Conservation (phyloP, 1,139 yeast genomes). For the Lodderomyces orthopsilosis region DNA sequence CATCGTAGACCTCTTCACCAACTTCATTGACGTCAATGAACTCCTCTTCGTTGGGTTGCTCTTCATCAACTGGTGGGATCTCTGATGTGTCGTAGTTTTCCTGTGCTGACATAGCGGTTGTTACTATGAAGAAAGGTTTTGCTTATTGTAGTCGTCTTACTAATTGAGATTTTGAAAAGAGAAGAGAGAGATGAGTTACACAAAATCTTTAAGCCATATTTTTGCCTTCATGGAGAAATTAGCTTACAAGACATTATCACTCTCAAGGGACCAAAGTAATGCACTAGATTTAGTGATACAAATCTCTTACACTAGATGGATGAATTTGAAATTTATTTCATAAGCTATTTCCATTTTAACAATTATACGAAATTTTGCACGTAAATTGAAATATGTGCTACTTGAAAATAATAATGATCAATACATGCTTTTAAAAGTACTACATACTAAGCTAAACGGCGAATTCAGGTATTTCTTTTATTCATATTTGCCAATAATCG, state of each 20-base stretch:
- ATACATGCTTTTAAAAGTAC: too few relatives aligned
- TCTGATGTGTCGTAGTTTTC: not conserved
- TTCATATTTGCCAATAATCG: too few relatives aligned
- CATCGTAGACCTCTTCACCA: slow-evolving; percentile 55
- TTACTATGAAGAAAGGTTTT: not conserved
- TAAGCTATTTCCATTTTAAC: too few relatives aligned
- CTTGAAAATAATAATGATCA: too few relatives aligned
- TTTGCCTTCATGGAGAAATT: not conserved
- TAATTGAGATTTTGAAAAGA: not conserved
- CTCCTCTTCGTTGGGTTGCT: slow-evolving; percentile 37
- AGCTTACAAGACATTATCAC: too few relatives aligned
- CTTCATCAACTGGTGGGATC: not conserved
- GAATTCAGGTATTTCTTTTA: too few relatives aligned
- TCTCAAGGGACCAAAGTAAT: not conserved
- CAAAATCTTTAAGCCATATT: not conserved
- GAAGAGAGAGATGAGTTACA: slow-evolving; percentile 1
- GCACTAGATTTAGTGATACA: too few relatives aligned
- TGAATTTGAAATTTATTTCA: too few relatives aligned
- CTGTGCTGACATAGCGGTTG: not conserved
- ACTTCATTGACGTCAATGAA: slow-evolving; percentile 51
- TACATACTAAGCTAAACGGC: too few relatives aligned
- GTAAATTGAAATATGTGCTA: too few relatives aligned
- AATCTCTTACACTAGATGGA: too few relatives aligned
- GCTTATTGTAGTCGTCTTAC: not conserved
- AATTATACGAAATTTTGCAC: too few relatives aligned